A percentile compares a stretch with the other conserved stretches of the same genome.
Conservation (phyloP, 306 rosid species). For the Quercus alba region DNA sequence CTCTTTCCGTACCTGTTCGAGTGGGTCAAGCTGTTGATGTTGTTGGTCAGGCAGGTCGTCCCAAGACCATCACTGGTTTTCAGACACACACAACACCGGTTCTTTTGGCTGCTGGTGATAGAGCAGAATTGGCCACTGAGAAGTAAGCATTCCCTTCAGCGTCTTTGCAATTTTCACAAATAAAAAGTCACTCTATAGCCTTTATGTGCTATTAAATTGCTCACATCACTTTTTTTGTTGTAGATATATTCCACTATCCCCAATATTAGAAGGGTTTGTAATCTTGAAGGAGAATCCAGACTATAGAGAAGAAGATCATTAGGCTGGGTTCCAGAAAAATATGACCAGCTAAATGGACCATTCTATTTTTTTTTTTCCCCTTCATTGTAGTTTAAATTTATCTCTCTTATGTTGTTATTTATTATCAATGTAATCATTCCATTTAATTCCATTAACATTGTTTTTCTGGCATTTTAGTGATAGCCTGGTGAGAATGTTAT, state of each 20-base stretch:
- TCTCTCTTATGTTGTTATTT: no score
- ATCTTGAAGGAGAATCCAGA: slow-evolving; percentile 92
- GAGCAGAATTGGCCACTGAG: slow-evolving; percentile 95
- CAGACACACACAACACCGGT: slow-evolving; percentile 97
- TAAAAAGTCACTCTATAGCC: not conserved
- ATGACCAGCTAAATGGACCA: no score
- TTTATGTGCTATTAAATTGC: not conserved
- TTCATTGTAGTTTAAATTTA: no score
- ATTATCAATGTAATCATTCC: no score
- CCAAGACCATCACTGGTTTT: slow-evolving; percentile 92
- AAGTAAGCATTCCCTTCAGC: slow-evolving; percentile 40
- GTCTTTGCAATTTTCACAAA: not conserved
- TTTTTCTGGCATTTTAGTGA: no score
- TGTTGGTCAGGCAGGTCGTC: slow-evolving; percentile 98
- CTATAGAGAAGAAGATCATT: slow-evolving; percentile 58
- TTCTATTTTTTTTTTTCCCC: no score
- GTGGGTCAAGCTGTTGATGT: slow-evolving; percentile 99
- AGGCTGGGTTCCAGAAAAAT: not conserved
- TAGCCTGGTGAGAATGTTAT: no score
- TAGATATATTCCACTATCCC: slow-evolving; percentile 89
- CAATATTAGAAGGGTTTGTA: slow-evolving; percentile 95
- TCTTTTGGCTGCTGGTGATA: slow-evolving; percentile 96
- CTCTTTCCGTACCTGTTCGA: slow-evolving; percentile 80
- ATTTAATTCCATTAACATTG: no score
- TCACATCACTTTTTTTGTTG: not conserved